Conservation (phyloP, 2,329 filamentous ascomycete genomes). For the Ophiostoma ulmi region DNA sequence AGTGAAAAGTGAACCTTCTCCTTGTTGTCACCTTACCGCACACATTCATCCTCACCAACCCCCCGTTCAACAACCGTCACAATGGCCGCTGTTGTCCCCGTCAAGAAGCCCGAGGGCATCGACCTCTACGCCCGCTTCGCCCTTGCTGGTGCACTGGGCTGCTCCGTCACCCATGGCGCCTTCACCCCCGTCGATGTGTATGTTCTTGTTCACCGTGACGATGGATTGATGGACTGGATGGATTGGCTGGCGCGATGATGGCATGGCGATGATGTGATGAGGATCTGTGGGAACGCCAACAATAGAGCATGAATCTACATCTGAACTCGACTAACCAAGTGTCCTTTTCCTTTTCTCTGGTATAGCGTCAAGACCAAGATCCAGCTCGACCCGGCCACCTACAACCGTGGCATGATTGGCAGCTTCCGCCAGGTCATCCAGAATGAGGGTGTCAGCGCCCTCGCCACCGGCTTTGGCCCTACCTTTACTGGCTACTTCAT, state of each 20-base stretch:
- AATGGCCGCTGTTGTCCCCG: slow-evolving; percentile 42
- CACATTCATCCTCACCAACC: neutral
- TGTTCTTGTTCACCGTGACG: slow-evolving; percentile 41
- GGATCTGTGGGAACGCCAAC: neutral
- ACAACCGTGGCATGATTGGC: slow-evolving; percentile 74
- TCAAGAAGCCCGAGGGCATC: slow-evolving; percentile 46
- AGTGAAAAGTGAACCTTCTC: neutral
- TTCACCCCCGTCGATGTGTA: slow-evolving; percentile 99
- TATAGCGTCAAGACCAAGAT: slow-evolving; percentile 81
- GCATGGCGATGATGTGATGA: neutral
- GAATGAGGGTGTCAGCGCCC: slow-evolving; percentile 69
- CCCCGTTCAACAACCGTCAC: slow-evolving; percentile 28
- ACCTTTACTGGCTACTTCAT: slow-evolving; percentile 79
- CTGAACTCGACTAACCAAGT: neutral
- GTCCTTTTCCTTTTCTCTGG: neutral
- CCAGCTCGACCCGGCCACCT: slow-evolving; percentile 74
- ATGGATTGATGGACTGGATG: neutral
- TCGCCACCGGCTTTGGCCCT: slow-evolving; percentile 71
- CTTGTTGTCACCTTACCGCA: neutral
- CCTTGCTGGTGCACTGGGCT: slow-evolving; percentile 95
- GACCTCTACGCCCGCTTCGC: slow-evolving; percentile 92
- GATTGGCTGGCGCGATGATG: neutral
- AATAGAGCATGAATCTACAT: neutral
- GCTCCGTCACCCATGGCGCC: slow-evolving; percentile 92
- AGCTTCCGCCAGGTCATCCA: slow-evolving; percentile 71